Conservation (phyloP, 495 filamentous ascomycete species). For the Barbatosphaeria neglecta region DNA sequence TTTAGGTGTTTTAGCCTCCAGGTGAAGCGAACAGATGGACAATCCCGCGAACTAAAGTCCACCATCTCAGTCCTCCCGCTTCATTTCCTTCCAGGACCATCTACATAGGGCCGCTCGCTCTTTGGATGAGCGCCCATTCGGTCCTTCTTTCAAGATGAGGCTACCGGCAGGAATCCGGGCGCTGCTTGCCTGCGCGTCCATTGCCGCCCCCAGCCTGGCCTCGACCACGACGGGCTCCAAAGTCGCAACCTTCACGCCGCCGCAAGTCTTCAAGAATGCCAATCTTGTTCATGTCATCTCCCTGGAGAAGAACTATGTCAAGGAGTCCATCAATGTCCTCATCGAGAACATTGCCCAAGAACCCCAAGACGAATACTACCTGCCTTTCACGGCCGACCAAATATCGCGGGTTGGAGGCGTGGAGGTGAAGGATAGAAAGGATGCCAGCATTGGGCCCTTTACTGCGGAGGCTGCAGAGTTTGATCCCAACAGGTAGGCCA, state of each 20-base stretch:
- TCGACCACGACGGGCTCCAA: constrained; percentile 24
- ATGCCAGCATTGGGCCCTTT: constrained; percentile 53
- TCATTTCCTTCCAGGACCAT: constrained; percentile 1
- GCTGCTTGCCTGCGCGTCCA: constrained; percentile 34
- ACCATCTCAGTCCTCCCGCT: background rate
- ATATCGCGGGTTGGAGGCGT: constrained; percentile 69
- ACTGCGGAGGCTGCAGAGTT: constrained; percentile 53
- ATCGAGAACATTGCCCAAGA: constrained; percentile 71
- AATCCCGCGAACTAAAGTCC: no score
- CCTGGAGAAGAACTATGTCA: constrained; percentile 79
- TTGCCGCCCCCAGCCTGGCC: constrained; percentile 24
- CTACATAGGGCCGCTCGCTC: constrained; percentile 17
- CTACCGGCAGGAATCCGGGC: constrained; percentile 36
- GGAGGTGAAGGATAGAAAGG: constrained; percentile 86
- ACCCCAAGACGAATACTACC: constrained; percentile 77
- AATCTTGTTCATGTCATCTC: constrained; percentile 87
- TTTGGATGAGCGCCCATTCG: constrained; percentile 20
- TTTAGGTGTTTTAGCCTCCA: no score
- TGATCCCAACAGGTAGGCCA: constrained; percentile 45
- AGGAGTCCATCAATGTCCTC: constrained; percentile 83
- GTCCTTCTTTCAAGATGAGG: constrained; percentile 37
- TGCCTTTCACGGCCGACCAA: constrained; percentile 67
- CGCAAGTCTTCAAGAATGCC: constrained; percentile 80
- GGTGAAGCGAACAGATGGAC: constrained; percentile 4
- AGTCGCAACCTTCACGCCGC: constrained; percentile 61